A percentile compares a stretch with the other conserved stretches of the same genome.
Evolutionary conservation across 2,329 filamentous ascomycete species (phyloP).

Genomic region (Penicillium sp.): DNA sequence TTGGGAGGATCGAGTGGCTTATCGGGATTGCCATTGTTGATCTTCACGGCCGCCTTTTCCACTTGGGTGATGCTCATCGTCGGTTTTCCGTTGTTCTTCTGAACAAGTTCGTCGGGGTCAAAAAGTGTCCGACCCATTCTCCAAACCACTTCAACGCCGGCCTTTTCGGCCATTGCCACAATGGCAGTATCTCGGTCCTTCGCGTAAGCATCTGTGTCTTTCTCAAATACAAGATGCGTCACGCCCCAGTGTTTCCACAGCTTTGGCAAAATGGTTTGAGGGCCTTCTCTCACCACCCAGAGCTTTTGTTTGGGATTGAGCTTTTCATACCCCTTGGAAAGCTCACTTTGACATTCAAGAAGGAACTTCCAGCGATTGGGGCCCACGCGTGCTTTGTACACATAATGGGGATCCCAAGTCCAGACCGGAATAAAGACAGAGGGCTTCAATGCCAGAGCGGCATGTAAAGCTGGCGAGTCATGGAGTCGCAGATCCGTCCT

Average conservation of each 20-base stretch:
- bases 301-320: conserved; percentile 72
- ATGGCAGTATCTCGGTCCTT: conserved; percentile 65
- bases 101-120: conserved; percentile 70
- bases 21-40: conserved; percentile 58
- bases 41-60: conserved; percentile 62
- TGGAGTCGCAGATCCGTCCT: conserved; percentile 76
- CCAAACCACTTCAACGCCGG: conserved; percentile 69
- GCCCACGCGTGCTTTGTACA: conserved; percentile 70
- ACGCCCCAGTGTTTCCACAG: conserved; percentile 73
- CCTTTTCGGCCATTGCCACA: conserved; percentile 59
- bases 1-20: conserved; percentile 63
- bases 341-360: conserved; percentile 72
- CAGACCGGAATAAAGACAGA: conserved; percentile 73
- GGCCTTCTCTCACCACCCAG: conserved; percentile 71
- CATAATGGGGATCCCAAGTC: conserved; percentile 81
- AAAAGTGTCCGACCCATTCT: conserved; percentile 69
- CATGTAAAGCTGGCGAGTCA: conserved; percentile 73
- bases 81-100: conserved; percentile 66
- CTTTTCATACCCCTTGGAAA: conserved; percentile 67
- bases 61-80: conserved; percentile 75
- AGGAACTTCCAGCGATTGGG: conserved; percentile 75
- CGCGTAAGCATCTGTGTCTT: conserved; percentile 74
- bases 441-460: conserved; percentile 70
- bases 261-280: conserved; percentile 71
- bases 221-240: conserved; percentile 77